Conservation (phyloP, 495 filamentous ascomycete species). For the Xylaria acuta region DNA sequence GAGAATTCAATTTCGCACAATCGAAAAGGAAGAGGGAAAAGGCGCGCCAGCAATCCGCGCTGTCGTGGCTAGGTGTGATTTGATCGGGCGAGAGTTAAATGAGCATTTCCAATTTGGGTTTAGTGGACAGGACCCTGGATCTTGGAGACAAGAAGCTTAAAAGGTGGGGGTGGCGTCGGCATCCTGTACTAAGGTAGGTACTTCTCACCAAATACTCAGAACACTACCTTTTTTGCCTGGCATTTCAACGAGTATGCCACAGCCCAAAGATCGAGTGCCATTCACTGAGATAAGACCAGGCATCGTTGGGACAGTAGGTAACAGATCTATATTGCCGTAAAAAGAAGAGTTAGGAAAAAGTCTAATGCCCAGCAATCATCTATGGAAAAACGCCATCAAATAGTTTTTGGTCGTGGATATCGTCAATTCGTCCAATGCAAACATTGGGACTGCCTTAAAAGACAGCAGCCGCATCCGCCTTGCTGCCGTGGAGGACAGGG, state of each 20-base stretch:
- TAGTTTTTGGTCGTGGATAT: slow-evolving; percentile 23
- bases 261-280: neutral
- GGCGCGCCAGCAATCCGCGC: neutral
- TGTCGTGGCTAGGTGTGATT: slow-evolving; percentile 20
- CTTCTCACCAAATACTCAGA: neutral
- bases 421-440: slow-evolving; percentile 26
- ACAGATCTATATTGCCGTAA: neutral
- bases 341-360: neutral
- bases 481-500: slow-evolving; percentile 65
- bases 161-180: neutral
- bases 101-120: slow-evolving; percentile 12
- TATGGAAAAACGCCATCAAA: slow-evolving; percentile 17
- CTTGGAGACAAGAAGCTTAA: neutral
- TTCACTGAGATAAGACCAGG: neutral
- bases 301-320: neutral
- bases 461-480: slow-evolving; percentile 37
- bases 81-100: slow-evolving; percentile 12
- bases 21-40: neutral
- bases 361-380: slow-evolving; percentile 3
- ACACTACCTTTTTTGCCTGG: too few species aligned
- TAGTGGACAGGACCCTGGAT: slow-evolving; percentile 5
- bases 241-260: neutral
- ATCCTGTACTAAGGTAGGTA: too few species aligned
- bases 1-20: slow-evolving; percentile 8
- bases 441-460: slow-evolving; percentile 24